Base-by-base conservation (phyloP, 768 basidiomycete species). In the Auriculariales sp. region DNA sequence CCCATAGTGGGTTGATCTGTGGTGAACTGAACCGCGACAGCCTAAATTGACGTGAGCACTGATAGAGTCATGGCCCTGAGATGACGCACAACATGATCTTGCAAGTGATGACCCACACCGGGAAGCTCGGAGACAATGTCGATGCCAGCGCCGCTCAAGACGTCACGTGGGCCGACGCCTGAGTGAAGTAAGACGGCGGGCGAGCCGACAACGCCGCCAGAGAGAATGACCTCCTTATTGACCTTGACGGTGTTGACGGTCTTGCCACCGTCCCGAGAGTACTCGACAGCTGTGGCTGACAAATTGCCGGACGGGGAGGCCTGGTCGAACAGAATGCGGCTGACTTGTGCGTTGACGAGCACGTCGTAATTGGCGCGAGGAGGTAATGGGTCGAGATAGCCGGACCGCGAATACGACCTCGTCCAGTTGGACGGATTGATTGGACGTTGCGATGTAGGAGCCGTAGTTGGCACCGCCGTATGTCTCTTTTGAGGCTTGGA, bases 341-440 rank as follows among this genome's bases (percentile, higher is more conserved):
- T 74, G 49, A 81, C 82, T 5, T 77, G 79, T 12, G 73, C 67
- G 49, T 75, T 73, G 7, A 74, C 65, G 22, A 84, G 67, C 52
- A 86, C 73, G 56, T 77, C 73, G 33, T 84, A 70, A 57, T 84
- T 84, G 49, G 69, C 50, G 36, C 80, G 73, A 19, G 77, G 71
- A 0, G 79, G 75, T 1, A 81, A 68, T 3, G 75, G 68, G 61
- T 83, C 81, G 60, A 81, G 76, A 66, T 81, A 81, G 3, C 68
- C 73, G 1, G 78, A 71, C 51, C 75, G 70, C n/a, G 79, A 68
- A 63, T 81, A 81, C 1, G 75, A 78, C 42, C 81, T 72, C 11
- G 78, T 79, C 66, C 72, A 75, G 63, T 80, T 81, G 25, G 66
- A 49, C 1, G 75, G 74, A 62, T 82, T 82, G 58, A 85, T 77